Percentiles rank a stretch among this genome's conserved stretches.
phyloP scores from a whole-genome alignment of 148 eudicot species.

The Pouteria glomerata region DNA sequence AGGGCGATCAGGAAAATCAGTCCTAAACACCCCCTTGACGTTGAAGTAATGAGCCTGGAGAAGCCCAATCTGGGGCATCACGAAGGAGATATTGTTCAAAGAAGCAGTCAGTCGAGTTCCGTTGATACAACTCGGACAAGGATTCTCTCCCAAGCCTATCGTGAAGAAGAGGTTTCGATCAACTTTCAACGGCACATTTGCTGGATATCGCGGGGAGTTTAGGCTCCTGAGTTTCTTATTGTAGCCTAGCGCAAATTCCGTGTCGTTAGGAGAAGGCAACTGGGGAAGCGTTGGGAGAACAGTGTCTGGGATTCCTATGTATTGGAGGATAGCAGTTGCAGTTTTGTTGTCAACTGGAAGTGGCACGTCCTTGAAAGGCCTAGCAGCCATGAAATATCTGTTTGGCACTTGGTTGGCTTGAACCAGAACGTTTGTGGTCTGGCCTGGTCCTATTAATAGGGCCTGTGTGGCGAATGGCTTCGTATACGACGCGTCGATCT shows the following conservation, averaged over 20 bases:
- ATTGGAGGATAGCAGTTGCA: conserved; percentile 27
- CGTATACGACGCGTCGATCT: conserved; percentile 24
- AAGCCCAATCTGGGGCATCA: conserved; percentile 23
- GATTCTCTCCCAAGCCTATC: conserved; percentile 23
- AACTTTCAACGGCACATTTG: conserved; percentile 24
- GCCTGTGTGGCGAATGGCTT: conserved; percentile 25
- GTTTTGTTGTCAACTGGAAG: conserved; percentile 25
- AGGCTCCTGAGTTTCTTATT: conserved; percentile 21
- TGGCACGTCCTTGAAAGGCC: conserved; percentile 28
- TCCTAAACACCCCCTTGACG: conserved; percentile 11
- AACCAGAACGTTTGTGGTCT: conserved; percentile 28
- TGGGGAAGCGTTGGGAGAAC: conserved; percentile 16
- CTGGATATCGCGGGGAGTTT: conserved; percentile 19
- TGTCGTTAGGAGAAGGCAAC: conserved; percentile 18
- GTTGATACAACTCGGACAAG: conserved; percentile 20
- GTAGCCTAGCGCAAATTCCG: conserved; percentile 14
- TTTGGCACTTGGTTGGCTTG: conserved; percentile 15
- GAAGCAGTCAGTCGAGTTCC: conserved; percentile 20
- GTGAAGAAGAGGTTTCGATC: conserved; percentile 27
- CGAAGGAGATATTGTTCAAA: conserved; percentile 25
- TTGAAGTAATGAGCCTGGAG: conserved; percentile 24
- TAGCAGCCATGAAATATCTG: conserved; percentile 28
- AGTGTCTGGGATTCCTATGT: conserved; percentile 16
- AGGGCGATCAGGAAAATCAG: conserved; percentile 25
- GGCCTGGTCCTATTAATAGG: conserved; percentile 27